Evolutionary conservation across 2,329 filamentous ascomycete species (phyloP), one percentile per base, ranked within the genome.

Genomic region (Tolypocladium pustulatum): DNA sequence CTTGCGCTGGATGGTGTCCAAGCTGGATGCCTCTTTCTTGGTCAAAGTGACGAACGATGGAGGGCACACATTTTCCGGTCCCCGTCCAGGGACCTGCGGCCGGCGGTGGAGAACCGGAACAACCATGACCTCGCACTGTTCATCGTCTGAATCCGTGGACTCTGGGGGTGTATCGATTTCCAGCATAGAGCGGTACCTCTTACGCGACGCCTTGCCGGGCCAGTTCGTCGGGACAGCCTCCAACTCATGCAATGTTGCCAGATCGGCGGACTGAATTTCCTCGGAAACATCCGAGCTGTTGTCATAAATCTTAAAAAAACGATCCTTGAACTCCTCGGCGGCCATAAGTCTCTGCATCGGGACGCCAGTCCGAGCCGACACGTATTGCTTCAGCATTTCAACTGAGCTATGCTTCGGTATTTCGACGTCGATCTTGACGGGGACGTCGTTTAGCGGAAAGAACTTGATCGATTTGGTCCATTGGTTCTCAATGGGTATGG

Each of bases 261-360:
- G 77, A 58, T 88, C 83, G 59, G 89, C 88, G 27, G 68, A 62
- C 30, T 77, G 72, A 57, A 97, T 92, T 54, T 86, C 84, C 58
- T 96, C 91, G 0, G 85, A 85, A 12, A 92, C 85, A 36, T 80
- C 79, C 9, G 72, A 69, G 5, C 75, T 76, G 66, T 97, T 89
- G 30, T 90, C 83, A 64, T 94, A 91, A 55, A 90, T 81, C 68
- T 91, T 93, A 78, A 92, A 97, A 72, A 97, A 92, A 65, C 87
- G 91, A 64, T 85, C 79, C 65, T 85, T 88, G 70, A 90, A 96
- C 56, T 95, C 85, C 67, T 99, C 94, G 1, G 85, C 87, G 17
- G 87, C 86, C 68, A 96, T 85, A n/a, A 97, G 69, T 15, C 84
- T 82, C 54, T 86, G 80, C 55, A 78, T 69, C 58, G 81, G 84